Percentiles rank a stretch among this genome's conserved stretches.
Conservation (phyloP, 2,329 filamentous ascomycete genomes). For the Colletotrichum sp. region DNA sequence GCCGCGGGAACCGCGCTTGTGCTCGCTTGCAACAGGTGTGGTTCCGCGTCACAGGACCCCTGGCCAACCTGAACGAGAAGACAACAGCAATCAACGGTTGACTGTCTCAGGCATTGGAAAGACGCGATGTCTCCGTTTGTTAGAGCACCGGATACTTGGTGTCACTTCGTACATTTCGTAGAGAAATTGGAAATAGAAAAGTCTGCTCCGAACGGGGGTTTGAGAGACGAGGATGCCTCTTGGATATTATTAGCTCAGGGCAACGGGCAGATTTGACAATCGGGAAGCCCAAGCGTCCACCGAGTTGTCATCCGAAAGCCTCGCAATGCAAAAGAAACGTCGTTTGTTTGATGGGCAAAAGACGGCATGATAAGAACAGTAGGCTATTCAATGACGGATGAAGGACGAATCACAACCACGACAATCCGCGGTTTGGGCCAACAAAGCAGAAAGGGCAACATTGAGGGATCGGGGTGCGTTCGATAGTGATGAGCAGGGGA, state of each 20-base stretch:
- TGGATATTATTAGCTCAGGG: neutral
- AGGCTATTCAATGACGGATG: neutral
- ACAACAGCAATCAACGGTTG: neutral
- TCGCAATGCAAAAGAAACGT: neutral
- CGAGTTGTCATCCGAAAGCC: neutral
- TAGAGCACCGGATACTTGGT: neutral
- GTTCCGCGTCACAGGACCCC: neutral
- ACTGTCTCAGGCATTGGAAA: neutral
- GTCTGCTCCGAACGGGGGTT: neutral
- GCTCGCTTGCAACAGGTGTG: neutral
- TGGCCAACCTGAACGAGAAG: neutral
- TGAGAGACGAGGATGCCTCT: neutral
- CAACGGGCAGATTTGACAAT: neutral
- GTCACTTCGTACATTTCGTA: neutral
- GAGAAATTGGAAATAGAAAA: neutral
- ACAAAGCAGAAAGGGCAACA: neutral
- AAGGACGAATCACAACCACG: neutral
- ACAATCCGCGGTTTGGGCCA: neutral
- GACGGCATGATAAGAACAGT: neutral
- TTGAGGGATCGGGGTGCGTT: neutral
- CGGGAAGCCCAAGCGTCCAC: neutral
- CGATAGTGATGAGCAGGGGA: neutral
- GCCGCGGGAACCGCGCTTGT: neutral
- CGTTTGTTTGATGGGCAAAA: neutral
- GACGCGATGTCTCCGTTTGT: neutral